These are phyloP conservation scores for Gryganskiella cystojenkinii DNA, from an alignment of 192 early-diverging fungal genomes.

Conservation along the genomic window DNA sequence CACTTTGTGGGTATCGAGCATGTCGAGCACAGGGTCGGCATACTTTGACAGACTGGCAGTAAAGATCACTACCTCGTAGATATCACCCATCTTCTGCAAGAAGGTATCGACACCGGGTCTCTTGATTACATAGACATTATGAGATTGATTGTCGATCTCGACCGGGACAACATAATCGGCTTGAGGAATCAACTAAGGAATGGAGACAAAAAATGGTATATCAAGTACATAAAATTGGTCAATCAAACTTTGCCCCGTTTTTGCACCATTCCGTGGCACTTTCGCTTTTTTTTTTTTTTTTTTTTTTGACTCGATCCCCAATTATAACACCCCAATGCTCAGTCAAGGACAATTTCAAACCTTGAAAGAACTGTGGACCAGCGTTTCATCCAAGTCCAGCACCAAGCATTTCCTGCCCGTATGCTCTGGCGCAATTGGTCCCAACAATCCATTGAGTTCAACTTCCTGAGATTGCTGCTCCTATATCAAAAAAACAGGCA, in stretches of 20 bases:
- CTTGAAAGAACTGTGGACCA: slow-evolving; percentile 97
- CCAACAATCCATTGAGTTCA: slow-evolving; percentile 64
- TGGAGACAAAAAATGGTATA: neutral
- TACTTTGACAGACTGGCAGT: slow-evolving; percentile 97
- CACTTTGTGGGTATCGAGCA: slow-evolving; percentile 84
- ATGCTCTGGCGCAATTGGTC: slow-evolving; percentile 75
- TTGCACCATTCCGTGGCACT: neutral
- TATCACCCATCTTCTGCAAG: slow-evolving; percentile 83
- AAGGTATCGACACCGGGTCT: slow-evolving; percentile 97
- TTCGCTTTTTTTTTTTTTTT: too few species aligned
- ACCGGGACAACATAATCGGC: slow-evolving; percentile 95
- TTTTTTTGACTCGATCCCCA: too few species aligned
- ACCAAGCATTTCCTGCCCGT: slow-evolving; percentile 91
- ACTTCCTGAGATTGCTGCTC: slow-evolving; percentile 35
- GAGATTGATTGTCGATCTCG: slow-evolving; percentile 88
- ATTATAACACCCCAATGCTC: neutral
- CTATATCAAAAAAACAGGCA: neutral
- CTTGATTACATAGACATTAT: slow-evolving; percentile 97
- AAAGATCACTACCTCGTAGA: slow-evolving; percentile 95
- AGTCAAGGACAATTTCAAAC: slow-evolving; percentile 28
- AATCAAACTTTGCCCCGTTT: neutral
- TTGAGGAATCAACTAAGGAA: slow-evolving; percentile 59
- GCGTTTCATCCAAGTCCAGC: slow-evolving; percentile 96
- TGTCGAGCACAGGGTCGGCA: slow-evolving; percentile 97
- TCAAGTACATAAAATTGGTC: too few species aligned